phyloP scores from a whole-genome alignment of 164 flowering plant genomes.

The Annona cherimola region DNA sequence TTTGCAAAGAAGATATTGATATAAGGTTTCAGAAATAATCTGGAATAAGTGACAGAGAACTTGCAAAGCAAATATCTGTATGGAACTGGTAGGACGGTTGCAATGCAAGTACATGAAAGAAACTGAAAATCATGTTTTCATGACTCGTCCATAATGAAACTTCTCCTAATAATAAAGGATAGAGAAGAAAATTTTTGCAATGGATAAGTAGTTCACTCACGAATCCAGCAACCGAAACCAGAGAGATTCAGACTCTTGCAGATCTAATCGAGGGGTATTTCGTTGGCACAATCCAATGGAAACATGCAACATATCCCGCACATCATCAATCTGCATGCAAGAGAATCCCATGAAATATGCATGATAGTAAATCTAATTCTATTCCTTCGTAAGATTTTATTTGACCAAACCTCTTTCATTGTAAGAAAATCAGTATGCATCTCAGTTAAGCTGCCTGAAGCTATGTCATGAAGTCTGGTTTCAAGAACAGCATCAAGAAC shows the following conservation, averaged over 20 bases:
- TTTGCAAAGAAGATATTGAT: constrained; percentile 2
- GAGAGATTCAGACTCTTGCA: constrained; percentile 74
- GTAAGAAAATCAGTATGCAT: constrained; percentile 29
- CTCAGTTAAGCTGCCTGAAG: constrained; percentile 20
- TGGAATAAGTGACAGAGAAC: neutral
- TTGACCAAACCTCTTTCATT: constrained; percentile 59
- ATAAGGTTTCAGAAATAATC: neutral
- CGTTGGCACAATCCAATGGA: constrained; percentile 88
- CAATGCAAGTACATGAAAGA: neutral
- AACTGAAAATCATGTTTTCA: neutral
- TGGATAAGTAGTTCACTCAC: constrained; percentile 40
- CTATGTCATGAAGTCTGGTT: constrained; percentile 22
- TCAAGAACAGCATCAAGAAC: constrained; percentile 49
- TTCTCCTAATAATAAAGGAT: too few species aligned
- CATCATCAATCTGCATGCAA: constrained; percentile 48
- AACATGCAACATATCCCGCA: constrained; percentile 47
- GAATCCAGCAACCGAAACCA: constrained; percentile 91
- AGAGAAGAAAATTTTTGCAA: neutral
- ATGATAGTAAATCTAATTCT: constrained; percentile 9
- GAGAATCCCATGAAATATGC: constrained; percentile 38
- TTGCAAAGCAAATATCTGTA: neutral
- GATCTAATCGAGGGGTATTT: constrained; percentile 77
- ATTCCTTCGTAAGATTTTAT: neutral
- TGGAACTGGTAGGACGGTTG: neutral
- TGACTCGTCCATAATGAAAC: neutral